Evolutionary conservation across 2,329 filamentous ascomycete genomes (phyloP), one percentile per base, ranked within the genome.

Genomic region (Pezicula radicicola): DNA sequence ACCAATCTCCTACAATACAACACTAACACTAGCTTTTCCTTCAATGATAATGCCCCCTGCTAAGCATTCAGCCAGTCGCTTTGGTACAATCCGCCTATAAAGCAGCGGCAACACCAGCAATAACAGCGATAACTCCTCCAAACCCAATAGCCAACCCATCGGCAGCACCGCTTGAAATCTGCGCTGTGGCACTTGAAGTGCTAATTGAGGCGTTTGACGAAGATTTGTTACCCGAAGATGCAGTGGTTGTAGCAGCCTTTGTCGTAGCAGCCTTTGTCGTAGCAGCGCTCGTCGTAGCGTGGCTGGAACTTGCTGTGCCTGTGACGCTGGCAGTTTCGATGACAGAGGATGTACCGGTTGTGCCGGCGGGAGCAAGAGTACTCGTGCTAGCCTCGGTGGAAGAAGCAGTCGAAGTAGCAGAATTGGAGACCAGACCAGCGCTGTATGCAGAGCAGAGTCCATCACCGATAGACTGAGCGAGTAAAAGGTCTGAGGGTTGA

Each of bases 401-500:
- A 16, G 42, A 2, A 27, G 18, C 41, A 9, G 42, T 45, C 3
- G 42, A 16, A 13, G 45, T 27, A 15, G 47, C 21, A 2, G 21
- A 9, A 28, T 19, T 37, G 15, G 36, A 6, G 16, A 30, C 46
- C 16, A 49, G 4, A 4, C 55, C 57, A 37, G 64, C 64, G 51
- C 55, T 55, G 59, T 61, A 66, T 33, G 55, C 52, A 44, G 61
- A 51, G 54, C 69, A 70, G 30, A 61, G 61, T 6, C 51, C 56
- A 9, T 42, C 51, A n/a, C 67, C 66, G 12, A 69, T 64, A 13
- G 56, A 40, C 54, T 67, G 63, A 35, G 66, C 67, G 57, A 66
- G 63, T 41, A 52, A 36, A 28, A 72, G 60, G 16, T 72, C 51
- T 43, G 2, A 21, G 30, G 58, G 19, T 13, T 54, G 49, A 60